Evolutionary conservation across 2,329 filamentous ascomycete species (phyloP).

Genomic region (Harringtonia lauricola): DNA sequence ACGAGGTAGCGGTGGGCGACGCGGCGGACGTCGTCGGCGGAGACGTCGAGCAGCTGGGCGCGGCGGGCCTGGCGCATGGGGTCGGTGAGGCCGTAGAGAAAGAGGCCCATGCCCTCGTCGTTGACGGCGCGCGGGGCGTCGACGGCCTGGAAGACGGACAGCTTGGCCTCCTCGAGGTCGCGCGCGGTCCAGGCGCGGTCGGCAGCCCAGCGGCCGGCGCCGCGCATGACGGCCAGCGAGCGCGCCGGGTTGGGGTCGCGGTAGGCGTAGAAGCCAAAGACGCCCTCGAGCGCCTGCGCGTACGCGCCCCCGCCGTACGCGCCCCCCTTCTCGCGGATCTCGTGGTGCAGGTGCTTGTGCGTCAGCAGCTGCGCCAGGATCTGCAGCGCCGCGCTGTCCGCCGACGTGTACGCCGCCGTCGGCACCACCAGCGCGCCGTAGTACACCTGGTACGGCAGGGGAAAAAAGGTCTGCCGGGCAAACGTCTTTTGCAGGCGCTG

Average conservation of each 20-base stretch:
- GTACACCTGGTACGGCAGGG: slow-evolving; percentile 93
- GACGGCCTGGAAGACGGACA: slow-evolving; percentile 83
- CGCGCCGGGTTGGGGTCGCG: slow-evolving; percentile 91
- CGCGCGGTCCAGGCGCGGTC: slow-evolving; percentile 68
- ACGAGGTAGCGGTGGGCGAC: slow-evolving; percentile 78
- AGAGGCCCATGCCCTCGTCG: slow-evolving; percentile 75
- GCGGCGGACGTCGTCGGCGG: slow-evolving; percentile 63
- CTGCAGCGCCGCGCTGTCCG: slow-evolving; percentile 68
- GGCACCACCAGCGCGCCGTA: slow-evolving; percentile 77
- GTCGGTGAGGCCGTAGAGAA: slow-evolving; percentile 74
- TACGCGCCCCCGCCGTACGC: slow-evolving; percentile 92
- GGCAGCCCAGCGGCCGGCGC: slow-evolving; percentile 71
- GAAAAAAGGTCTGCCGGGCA: slow-evolving; percentile 66
- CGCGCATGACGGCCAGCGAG: slow-evolving; percentile 72
- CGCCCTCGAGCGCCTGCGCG: slow-evolving; percentile 64
- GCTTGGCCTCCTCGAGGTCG: slow-evolving; percentile 91
- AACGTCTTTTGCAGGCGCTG: slow-evolving; percentile 5
- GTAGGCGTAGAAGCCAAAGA: slow-evolving; percentile 95
- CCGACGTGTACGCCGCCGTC: slow-evolving; percentile 71
- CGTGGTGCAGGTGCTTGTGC: slow-evolving; percentile 92
- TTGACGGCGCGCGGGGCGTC: slow-evolving; percentile 84
- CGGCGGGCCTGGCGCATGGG: slow-evolving; percentile 81
- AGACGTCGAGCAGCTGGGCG: slow-evolving; percentile 79
- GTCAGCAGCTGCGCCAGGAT: slow-evolving; percentile 87
- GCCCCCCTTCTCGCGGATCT: slow-evolving; percentile 94